A percentile compares a stretch with the other conserved stretches of the same genome.
These are phyloP conservation scores for Conringia planisiliqua DNA, from an alignment of 345 rosid species.

Conservation along the genomic window DNA sequence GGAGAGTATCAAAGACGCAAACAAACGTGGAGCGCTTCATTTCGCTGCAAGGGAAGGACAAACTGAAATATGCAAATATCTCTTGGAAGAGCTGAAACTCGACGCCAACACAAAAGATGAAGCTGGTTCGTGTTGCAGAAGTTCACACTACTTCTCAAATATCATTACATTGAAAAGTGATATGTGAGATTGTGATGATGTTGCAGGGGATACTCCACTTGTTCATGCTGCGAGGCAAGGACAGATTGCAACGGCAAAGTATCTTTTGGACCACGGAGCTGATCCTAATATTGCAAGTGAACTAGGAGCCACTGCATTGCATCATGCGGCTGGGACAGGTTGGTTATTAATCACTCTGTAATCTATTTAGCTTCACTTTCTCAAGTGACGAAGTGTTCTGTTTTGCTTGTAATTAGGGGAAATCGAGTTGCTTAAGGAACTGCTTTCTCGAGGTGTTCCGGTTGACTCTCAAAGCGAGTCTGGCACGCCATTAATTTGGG, in stretches of 20 bases:
- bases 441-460: slow-evolving; percentile 65
- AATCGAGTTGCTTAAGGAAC: slow-evolving; percentile 54
- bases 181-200: slow-evolving; percentile 10
- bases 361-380: neutral
- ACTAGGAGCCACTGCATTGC: slow-evolving; percentile 82
- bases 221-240: slow-evolving; percentile 94
- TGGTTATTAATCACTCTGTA: neutral
- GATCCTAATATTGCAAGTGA: slow-evolving; percentile 69
- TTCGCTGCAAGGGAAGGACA: slow-evolving; percentile 92
- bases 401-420: slow-evolving; percentile 43
- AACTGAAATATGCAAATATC: slow-evolving; percentile 74
- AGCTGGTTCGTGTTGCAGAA: slow-evolving; percentile 51
- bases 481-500: slow-evolving; percentile 89
- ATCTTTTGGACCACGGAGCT: slow-evolving; percentile 79
- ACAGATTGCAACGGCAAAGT: slow-evolving; percentile 65
- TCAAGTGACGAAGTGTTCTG: neutral
- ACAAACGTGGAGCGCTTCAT: slow-evolving; percentile 89
- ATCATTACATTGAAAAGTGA: neutral
- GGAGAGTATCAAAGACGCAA: slow-evolving; percentile 82
- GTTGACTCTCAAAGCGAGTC: slow-evolving; percentile 83
- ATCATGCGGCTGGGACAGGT: slow-evolving; percentile 92
- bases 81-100: slow-evolving; percentile 77
- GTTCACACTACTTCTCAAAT: neutral
- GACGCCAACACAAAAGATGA: slow-evolving; percentile 67
- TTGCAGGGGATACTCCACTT: slow-evolving; percentile 88